phyloP scores from a whole-genome alignment of 768 basidiomycete genomes.

The Paxillus rubicundulus region DNA sequence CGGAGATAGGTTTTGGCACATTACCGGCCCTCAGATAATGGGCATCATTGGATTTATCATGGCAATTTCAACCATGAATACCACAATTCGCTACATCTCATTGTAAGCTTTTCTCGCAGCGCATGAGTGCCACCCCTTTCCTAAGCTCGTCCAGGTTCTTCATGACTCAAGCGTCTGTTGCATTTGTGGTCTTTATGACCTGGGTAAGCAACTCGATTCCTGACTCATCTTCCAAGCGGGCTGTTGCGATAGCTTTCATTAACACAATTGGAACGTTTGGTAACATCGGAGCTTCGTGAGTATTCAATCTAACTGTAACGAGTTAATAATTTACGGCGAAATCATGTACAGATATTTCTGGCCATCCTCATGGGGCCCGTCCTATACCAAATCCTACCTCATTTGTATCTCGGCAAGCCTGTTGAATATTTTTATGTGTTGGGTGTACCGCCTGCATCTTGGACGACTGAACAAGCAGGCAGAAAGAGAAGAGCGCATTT shows the following conservation, averaged over 20 bases:
- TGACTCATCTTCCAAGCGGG: conserved; percentile 78
- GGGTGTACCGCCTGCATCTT: conserved; percentile 45
- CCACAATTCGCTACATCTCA: conserved; percentile 59
- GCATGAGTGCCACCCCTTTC: neutral
- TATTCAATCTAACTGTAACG: conserved; percentile 16
- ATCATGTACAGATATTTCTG: conserved; percentile 50
- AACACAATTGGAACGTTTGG: conserved; percentile 79
- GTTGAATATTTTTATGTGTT: conserved; percentile 47
- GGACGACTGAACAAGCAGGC: conserved; percentile 37
- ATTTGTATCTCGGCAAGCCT: conserved; percentile 65
- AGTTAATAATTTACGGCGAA: neutral
- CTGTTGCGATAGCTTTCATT: conserved; percentile 77
- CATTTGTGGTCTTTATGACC: conserved; percentile 59
- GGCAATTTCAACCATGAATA: conserved; percentile 60
- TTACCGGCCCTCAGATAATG: conserved; percentile 47
- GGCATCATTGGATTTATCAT: conserved; percentile 68
- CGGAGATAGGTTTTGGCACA: conserved; percentile 73
- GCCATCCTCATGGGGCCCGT: conserved; percentile 66
- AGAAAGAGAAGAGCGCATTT: conserved; percentile 37
- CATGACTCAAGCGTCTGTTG: conserved; percentile 70
- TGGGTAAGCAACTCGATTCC: conserved; percentile 61
- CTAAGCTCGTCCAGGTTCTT: conserved; percentile 51
- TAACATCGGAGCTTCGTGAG: conserved; percentile 77
- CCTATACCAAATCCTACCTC: conserved; percentile 67
- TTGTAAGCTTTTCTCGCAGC: conserved; percentile 38